Evolutionary conservation across 2,329 filamentous ascomycete species (phyloP).

Genomic region (Talaromyces albobiverticillius): DNA sequence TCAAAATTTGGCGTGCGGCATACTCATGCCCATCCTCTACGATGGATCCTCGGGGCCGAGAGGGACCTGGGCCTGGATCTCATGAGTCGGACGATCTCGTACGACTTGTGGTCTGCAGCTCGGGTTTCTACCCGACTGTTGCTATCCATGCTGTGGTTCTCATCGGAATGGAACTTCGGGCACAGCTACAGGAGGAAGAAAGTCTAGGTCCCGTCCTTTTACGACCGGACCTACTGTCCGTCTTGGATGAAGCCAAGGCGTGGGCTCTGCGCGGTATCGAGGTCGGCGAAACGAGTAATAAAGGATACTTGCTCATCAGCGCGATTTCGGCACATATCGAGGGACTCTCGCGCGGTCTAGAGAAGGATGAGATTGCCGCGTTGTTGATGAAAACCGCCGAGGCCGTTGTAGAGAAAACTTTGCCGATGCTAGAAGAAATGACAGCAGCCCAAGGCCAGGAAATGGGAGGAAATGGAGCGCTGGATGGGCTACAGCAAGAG

Average conservation of each 20-base stretch:
- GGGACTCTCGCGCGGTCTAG: conserved; percentile 36
- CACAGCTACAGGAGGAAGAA: conserved; percentile 27
- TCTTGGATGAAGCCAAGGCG: conserved; percentile 38
- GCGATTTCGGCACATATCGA: conserved; percentile 44
- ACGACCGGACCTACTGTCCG: conserved; percentile 25
- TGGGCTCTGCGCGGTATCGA: conserved; percentile 44
- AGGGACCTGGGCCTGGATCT: conserved; percentile 9
- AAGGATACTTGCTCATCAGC: conserved; percentile 47
- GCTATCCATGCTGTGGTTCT: conserved; percentile 21
- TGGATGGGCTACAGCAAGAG: background rate
- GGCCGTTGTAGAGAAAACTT: conserved; percentile 25
- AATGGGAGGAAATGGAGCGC: background rate
- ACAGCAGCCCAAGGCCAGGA: conserved; percentile 16
- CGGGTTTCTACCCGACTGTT: conserved; percentile 25
- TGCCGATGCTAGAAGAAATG: conserved; percentile 25
- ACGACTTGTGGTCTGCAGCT: conserved; percentile 38
- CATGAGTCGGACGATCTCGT: conserved; percentile 30
- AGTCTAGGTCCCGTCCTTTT: conserved; percentile 24
- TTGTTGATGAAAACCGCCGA: conserved; percentile 39
- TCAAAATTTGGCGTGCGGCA: conserved; percentile 46
- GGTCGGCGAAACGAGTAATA: conserved; percentile 55
- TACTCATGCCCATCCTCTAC: conserved; percentile 28
- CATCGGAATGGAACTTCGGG: conserved; percentile 25
- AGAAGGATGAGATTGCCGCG: conserved; percentile 31
- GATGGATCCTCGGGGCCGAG: too few species aligned